phyloP scores from a whole-genome alignment of 2,329 filamentous ascomycete genomes.

The Cylindrodendrum hubeiense region DNA sequence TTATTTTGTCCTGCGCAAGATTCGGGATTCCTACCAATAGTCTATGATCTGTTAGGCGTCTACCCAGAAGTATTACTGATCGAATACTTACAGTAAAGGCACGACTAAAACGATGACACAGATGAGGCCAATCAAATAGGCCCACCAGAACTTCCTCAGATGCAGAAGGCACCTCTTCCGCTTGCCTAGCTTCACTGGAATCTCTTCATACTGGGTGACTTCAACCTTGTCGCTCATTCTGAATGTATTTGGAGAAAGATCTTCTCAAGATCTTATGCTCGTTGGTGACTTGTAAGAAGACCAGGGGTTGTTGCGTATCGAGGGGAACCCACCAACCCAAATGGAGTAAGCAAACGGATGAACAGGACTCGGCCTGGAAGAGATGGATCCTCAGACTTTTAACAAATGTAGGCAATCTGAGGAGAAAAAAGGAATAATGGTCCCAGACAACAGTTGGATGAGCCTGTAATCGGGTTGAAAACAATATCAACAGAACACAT shows the following conservation, averaged over 20 bases:
- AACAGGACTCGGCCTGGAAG: not conserved
- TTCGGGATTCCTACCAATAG: constrained; percentile 11
- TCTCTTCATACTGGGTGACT: not conserved
- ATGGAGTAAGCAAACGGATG: not conserved
- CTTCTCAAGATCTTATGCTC: not conserved
- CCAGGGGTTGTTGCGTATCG: not conserved
- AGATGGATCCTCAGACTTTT: not conserved
- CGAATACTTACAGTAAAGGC: not conserved
- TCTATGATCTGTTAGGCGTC: not conserved
- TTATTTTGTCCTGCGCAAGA: constrained; percentile 7
- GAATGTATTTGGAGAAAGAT: not conserved
- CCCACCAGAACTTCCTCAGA: constrained; percentile 4
- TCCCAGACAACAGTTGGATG: not conserved
- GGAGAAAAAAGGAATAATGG: not conserved
- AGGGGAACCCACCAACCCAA: not conserved
- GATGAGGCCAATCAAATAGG: not conserved
- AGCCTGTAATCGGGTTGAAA: not conserved
- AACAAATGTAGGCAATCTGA: not conserved
- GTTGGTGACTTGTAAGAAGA: not conserved
- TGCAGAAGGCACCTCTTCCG: not conserved
- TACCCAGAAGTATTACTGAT: not conserved
- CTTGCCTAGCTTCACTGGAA: not conserved
- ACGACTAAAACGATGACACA: constrained; percentile 9
- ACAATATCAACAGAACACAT: not conserved
- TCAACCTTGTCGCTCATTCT: not conserved